phyloP scores from a whole-genome alignment of 179 eudicot species.

The Carnegiea gigantea region DNA sequence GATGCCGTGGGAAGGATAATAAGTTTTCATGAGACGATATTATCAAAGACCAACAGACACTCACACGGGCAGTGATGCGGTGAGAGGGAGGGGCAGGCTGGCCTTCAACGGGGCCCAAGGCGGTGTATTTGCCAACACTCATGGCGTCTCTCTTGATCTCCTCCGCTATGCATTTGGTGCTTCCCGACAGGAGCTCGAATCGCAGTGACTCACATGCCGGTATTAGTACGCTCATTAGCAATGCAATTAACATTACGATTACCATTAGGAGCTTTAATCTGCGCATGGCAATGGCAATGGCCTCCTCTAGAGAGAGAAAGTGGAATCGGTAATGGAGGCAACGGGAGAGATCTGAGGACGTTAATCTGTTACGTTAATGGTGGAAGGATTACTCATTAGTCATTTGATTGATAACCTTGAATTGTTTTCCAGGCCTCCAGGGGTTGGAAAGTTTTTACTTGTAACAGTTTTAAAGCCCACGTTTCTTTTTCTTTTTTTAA shows the following conservation, averaged over 20 bases:
- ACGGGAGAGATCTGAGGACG: background rate
- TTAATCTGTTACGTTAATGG: background rate
- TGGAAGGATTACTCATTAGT: background rate
- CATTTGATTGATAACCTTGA: background rate
- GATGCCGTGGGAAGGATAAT: slow-evolving; percentile 40
- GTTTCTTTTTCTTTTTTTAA: too few species aligned
- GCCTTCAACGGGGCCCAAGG: slow-evolving; percentile 43
- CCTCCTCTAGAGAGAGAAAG: background rate
- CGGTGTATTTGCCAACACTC: slow-evolving; percentile 64
- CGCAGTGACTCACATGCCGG: slow-evolving; percentile 39
- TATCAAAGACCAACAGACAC: background rate
- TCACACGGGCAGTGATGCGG: slow-evolving; percentile 53
- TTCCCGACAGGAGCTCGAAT: slow-evolving; percentile 62
- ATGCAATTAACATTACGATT: background rate
- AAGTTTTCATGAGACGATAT: too few species aligned
- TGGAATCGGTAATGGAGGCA: background rate
- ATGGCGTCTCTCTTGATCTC: slow-evolving; percentile 53
- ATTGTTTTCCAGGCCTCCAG: background rate
- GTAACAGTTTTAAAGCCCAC: background rate
- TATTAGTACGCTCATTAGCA: slow-evolving; percentile 2
- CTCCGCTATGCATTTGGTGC: slow-evolving; percentile 69
- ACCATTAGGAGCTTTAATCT: background rate
- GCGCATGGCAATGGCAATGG: slow-evolving; percentile 4
- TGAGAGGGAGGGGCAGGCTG: slow-evolving; percentile 49
- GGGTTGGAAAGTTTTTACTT: background rate